Evolutionary conservation across 148 eudicot genomes (phyloP).

Genomic region (Suaeda aralocaspica): DNA sequence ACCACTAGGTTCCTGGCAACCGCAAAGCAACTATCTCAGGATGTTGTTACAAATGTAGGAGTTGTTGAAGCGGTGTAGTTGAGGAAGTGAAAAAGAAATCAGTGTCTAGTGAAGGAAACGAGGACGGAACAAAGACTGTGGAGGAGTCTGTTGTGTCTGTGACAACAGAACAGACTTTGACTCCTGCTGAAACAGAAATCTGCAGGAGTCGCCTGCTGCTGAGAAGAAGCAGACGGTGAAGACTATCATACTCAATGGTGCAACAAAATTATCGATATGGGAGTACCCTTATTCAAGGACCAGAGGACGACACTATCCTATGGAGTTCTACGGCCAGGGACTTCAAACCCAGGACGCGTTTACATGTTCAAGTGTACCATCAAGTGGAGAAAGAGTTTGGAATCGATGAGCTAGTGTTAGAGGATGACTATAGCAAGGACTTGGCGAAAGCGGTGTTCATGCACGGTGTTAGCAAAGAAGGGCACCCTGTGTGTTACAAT

Average conservation of each 20-base stretch:
- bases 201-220: conserved; percentile 1
- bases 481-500: conserved; percentile 47
- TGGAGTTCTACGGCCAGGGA: conserved; percentile 49
- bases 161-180: conserved; percentile 10
- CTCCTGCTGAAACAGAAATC: neutral
- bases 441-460: conserved; percentile 36
- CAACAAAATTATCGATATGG: conserved; percentile 44
- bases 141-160: conserved; percentile 35
- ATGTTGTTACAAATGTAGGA: neutral
- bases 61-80: no score
- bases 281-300: conserved; percentile 38
- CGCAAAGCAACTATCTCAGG: neutral
- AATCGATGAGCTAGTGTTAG: conserved; percentile 32
- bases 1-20: neutral
- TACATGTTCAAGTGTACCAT: conserved; percentile 42
- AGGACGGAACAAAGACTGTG: conserved; percentile 38
- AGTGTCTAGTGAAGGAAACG: no score
- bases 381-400: conserved; percentile 40
- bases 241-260: no score
- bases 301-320: conserved; percentile 39
- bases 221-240: no score
- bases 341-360: conserved; percentile 45
- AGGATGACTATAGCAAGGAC: conserved; percentile 20
- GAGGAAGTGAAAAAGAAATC: no score
- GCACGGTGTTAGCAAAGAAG: conserved; percentile 35